phyloP scores from a whole-genome alignment of 164 flowering plant species.

The Saururus chinensis region DNA sequence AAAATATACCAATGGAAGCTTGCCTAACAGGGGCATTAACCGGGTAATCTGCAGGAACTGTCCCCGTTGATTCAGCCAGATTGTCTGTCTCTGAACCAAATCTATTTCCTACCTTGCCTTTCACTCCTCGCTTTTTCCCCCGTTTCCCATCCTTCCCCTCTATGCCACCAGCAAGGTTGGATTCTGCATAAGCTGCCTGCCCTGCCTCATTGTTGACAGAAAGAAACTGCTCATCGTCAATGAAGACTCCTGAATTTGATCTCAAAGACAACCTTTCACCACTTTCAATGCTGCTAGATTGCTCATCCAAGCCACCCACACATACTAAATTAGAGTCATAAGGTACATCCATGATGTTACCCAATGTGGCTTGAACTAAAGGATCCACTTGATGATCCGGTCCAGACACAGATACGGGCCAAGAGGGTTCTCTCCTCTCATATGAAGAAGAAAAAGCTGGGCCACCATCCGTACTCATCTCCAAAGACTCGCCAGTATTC shows the following conservation, averaged over 20 bases:
- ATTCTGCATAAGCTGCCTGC: slow-evolving; percentile 12
- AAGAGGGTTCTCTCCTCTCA: slow-evolving; percentile 36
- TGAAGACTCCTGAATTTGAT: slow-evolving; percentile 25
- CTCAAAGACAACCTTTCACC: slow-evolving; percentile 23
- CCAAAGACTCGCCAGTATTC: slow-evolving; percentile 25
- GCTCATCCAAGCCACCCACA: slow-evolving; percentile 18
- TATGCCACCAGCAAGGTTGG: slow-evolving; percentile 18
- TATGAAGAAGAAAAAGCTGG: slow-evolving; percentile 11
- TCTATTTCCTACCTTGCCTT: slow-evolving; percentile 21
- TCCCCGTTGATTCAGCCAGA: slow-evolving; percentile 22
- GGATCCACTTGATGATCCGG: slow-evolving; percentile 25
- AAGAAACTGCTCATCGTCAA: slow-evolving; percentile 20
- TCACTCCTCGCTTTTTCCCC: slow-evolving; percentile 26
- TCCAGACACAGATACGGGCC: slow-evolving; percentile 31
- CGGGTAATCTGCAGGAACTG: slow-evolving; percentile 23
- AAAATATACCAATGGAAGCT: slow-evolving; percentile 17
- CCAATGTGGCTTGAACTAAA: slow-evolving; percentile 28
- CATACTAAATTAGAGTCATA: slow-evolving; percentile 30
- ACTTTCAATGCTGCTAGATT: slow-evolving; percentile 16
- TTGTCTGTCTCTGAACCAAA: slow-evolving; percentile 22
- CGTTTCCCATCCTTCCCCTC: slow-evolving; percentile 26
- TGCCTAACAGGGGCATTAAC: slow-evolving; percentile 32
- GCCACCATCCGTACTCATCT: slow-evolving; percentile 27
- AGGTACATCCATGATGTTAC: slow-evolving; percentile 26
- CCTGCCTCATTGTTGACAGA: slow-evolving; percentile 19